Base-by-base conservation (phyloP, 169 alveolate species). In the Plasmodium falciparum region DNA sequence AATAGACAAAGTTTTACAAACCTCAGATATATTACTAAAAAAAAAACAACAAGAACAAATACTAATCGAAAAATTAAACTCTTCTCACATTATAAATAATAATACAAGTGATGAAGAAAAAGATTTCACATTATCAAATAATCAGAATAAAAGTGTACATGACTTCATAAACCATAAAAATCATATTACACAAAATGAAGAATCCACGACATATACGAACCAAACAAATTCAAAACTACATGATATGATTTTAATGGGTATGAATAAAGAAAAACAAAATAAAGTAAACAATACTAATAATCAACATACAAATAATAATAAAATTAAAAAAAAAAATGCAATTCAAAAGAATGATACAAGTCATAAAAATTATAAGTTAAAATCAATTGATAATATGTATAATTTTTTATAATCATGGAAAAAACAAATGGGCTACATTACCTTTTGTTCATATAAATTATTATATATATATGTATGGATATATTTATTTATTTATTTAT, bases 41-140 rank as follows among this genome's bases (percentile, higher is more conserved):
- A 80, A 80, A 80, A 80, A 71, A 56, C 33, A 80, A 80, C 13
- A 67, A 7, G 90, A 80, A 69, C 83, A 80, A 15, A 56, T 22
- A 11, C 15, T 80, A 54, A 59, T 66, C 15, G 90, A 80, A 17
- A 80, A 80, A 49, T 52, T 80, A 3, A 63, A 59, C 33, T 17
- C 73, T 1, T 20, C 80, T 33, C 12, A 67, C 33, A 13, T 70
- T 15, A 50, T 22, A 49, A 76, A 39, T 76, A 56, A 63, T 52
- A 17, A 20, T 11, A 12, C 22, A 29, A 63, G 83, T 39, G 17
- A 54, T 80, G 90, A 80, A 29, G 66, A 58, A 12, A 15, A 74
- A 1, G 78, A 76, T 26, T 56, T 65, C 11, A 17, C 26, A 59
- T 17, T 50, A 39, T 7, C 8, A 26, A 49, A 58, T 0, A 26